phyloP scores from a whole-genome alignment of 2,329 filamentous ascomycete species.

The Nigrospora osmanthi region DNA sequence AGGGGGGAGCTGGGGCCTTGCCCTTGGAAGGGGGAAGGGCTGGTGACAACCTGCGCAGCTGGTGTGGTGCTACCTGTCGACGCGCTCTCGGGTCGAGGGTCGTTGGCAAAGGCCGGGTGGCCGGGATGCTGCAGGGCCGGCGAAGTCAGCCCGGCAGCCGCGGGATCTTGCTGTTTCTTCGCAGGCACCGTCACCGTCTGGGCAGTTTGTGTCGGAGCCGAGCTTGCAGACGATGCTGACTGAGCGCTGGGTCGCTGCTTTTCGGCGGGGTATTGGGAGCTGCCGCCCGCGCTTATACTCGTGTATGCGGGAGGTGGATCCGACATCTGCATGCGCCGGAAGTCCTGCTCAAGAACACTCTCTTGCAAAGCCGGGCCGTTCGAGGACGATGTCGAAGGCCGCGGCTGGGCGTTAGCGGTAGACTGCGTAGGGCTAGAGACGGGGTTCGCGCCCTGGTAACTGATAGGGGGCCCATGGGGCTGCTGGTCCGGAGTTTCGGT shows the following conservation, averaged over 20 bases:
- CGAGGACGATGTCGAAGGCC: conserved; percentile 12
- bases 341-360: conserved; percentile 77
- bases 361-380: conserved; percentile 37
- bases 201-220: conserved; percentile 17
- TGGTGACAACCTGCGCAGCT: conserved; percentile 29
- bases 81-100: conserved; percentile 46
- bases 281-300: conserved; percentile 51
- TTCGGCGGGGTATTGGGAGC: conserved; percentile 66
- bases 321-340: conserved; percentile 73
- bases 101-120: conserved; percentile 89
- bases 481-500: conserved; percentile 83
- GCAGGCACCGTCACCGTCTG: conserved; percentile 20
- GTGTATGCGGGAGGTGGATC: conserved; percentile 92
- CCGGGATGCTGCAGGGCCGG: conserved; percentile 50
- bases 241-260: conserved; percentile 51
- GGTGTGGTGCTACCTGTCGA: conserved; percentile 35
- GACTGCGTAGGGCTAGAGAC: conserved; percentile 47
- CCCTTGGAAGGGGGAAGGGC: conserved; percentile 34
- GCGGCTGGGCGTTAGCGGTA: conserved; percentile 32
- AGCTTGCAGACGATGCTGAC: conserved; percentile 9
- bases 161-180: conserved; percentile 16
- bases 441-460: conserved; percentile 80
- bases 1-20: conserved; percentile 72
- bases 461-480: conserved; percentile 81
- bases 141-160: conserved; percentile 30